Base-by-base conservation (phyloP, 2,329 filamentous ascomycete species). In the Penicillium sp. region DNA sequence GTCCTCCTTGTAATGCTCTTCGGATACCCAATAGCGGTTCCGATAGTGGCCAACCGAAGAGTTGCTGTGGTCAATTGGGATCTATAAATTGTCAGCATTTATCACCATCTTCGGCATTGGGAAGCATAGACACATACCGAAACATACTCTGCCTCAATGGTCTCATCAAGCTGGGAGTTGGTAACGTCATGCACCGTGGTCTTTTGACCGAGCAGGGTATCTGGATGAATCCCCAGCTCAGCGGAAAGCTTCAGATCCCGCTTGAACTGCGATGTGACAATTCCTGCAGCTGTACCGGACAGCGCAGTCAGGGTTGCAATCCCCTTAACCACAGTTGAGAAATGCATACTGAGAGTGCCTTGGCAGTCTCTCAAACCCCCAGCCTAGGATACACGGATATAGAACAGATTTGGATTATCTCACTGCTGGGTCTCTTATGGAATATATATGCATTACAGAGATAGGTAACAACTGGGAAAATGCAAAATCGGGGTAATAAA, bases 1-100 rank as follows among this genome's bases (percentile, higher is more conserved):
- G n/a, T 78, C 77, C n/a, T 75, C 64, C 55, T 77, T 73, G 58
- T 80, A 81, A 59, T 78, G 78, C 0, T 73, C 69, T 4, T 70
- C 66, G 50, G 77, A 76, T 42, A 79, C 75, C 59, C 76, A 79
- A 57, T 79, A 81, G 39, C 76, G 71, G 61, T 80, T 77, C 49
- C 71, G 70, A 61, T 79, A 80, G 1, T 74, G 78, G 17, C 66
- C 74, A 45, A 72, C 71, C 4, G 69, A 61, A 7, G 41, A 32
- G 44, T 66, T 53, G 8, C 54, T 57, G 37, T 69, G 66, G 40
- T 69, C 65, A 43, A 68, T 66, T 4, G 65, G 66, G 19, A 69
- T 48, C 66, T 66, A 32, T 9, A 2, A 13, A 3, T 6, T n/a
- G 10, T 55, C 13, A 54, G 37, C n/a, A 34, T 19, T 12, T 4